Base-by-base conservation (phyloP, 306 rosid genomes). In the Citrullus amarus region DNA sequence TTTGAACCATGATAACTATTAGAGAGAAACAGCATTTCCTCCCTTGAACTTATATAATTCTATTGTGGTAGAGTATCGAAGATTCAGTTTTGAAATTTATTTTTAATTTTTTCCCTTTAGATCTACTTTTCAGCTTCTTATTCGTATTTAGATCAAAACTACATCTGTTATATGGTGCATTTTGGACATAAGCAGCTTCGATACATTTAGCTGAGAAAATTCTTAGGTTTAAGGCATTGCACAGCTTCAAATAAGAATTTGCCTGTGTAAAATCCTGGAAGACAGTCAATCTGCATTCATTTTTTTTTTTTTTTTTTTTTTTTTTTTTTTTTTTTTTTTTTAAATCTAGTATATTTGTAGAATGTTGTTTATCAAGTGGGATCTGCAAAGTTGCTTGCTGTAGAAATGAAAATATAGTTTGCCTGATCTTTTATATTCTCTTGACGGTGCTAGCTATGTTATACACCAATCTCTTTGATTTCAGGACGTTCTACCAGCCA, bases 401-500 rank as follows among this genome's bases (percentile, higher is more conserved):
- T 34, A 36, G 46, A 39, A 39, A 67, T 14, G 43, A 25, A 70
- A 22, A 22, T 70, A n/a, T 46, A 20, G 57, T 70, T 46, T 44
- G 53, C 25, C 41, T 22, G 8, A 70, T 22, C 18, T 25, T 30
- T 53, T 32, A 50, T 16, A 16, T 28, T 51, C 46, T 54, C 44
- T 74, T 16, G 16, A 51, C 30, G 4, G 18, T 73, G 51, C 60
- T 78, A 15, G 53, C 25, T 41, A 0, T 65, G 17, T 78, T 67
- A 74, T 80, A 55, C 17, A 57, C 71, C 71, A 43, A 78, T 58
- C 39, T 58, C 39, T 80, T 8, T 41, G 66, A 57, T 70, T 59
- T 72, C 88, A 91, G 97, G 97, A 82, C 97, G 61, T 91, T 83
- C 89, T 74, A 87, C 81, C 86, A 81, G 85, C 90, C 90, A 77